Base-by-base conservation (phyloP, 257 asterid species). In the Capsicum baccatum region DNA sequence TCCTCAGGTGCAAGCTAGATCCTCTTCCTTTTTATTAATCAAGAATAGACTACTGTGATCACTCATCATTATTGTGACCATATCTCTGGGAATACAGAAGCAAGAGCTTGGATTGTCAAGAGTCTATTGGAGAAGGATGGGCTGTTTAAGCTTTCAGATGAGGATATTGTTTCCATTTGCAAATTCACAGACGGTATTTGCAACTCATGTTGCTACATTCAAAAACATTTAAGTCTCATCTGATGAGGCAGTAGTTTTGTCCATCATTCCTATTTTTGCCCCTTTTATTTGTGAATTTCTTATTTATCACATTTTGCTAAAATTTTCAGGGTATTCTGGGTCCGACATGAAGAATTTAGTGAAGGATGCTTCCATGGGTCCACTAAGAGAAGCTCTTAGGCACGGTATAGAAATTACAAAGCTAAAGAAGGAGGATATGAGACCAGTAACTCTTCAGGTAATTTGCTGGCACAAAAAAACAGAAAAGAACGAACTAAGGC, bases 281-380 rank as follows among this genome's bases (percentile, higher is more conserved):
- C 82, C 55, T 58, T 68, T 48, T 80, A 44, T 62, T 83, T 50
- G 42, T 17, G 9, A 15, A 21, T 19, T 26, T 47, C 42, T 50
- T 83, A 16, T 21, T 79, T 59, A 15, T 10, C 16, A 50, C 50
- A 55, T 73, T 83, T 82, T 69, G 69, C 60, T 71, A 67, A 26
- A n/a, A 50, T 79, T 85, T 50, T 82, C 87, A 95, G 99, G 99
- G 67, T 97, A 97, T 89, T 97, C 99, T n/a, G 99, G 98, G 81
- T 97, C 99, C 10, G 99, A 97, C 84, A 97, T 95, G 99, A 95
- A 97, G 91, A 97, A 95, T 81, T 88, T 97, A 87, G 99, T 97
- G 91, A 97, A 97, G 91, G 99, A 97, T 87, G 99, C 99, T 73
- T 93, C 98, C 67, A 94, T 95, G 99, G 99, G 98, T 79, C 98